A percentile compares a stretch with the other conserved stretches of the same genome.
Conservation (phyloP, 805 yeast species). For the Cyberlindnera bimundalis region DNA sequence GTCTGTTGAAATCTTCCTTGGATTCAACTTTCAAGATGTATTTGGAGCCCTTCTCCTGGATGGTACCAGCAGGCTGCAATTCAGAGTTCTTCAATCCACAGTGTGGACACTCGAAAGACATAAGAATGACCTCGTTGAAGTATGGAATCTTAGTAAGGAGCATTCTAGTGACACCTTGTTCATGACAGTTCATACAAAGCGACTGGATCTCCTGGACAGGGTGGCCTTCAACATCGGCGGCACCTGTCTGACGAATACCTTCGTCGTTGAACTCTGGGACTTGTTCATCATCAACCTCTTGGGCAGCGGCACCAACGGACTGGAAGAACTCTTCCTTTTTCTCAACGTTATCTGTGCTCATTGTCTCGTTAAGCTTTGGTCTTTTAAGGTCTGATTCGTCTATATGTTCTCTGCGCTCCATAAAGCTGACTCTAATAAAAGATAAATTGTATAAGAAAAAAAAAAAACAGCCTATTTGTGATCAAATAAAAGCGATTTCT, state of each 20-base stretch:
- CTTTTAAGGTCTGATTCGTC: constrained; percentile 13
- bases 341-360: constrained; percentile 17
- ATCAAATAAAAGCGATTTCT: no score
- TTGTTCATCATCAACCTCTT: constrained; percentile 36
- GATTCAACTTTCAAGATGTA: constrained; percentile 66
- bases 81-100: constrained; percentile 90
- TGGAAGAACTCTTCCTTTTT: constrained; percentile 44
- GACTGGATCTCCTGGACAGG: constrained; percentile 96
- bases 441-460: background rate
- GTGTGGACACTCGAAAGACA: constrained; percentile 96
- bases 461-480: no score
- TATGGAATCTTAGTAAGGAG: constrained; percentile 86
- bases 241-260: constrained; percentile 66
- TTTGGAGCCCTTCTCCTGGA: constrained; percentile 83
- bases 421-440: no score
- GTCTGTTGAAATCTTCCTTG: constrained; percentile 77
- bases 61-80: constrained; percentile 91
- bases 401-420: background rate
- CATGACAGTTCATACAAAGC: constrained; percentile 91
- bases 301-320: constrained; percentile 60
- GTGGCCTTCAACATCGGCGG: constrained; percentile 80
- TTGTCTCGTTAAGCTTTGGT: constrained; percentile 14
- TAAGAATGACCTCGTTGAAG: constrained; percentile 84
- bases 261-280: constrained; percentile 27
- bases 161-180: constrained; percentile 79